A percentile compares a stretch with the other conserved stretches of the same genome.
These are phyloP conservation scores for Tulasnella sp. DNA, from an alignment of 768 basidiomycete genomes.

Conservation along the genomic window DNA sequence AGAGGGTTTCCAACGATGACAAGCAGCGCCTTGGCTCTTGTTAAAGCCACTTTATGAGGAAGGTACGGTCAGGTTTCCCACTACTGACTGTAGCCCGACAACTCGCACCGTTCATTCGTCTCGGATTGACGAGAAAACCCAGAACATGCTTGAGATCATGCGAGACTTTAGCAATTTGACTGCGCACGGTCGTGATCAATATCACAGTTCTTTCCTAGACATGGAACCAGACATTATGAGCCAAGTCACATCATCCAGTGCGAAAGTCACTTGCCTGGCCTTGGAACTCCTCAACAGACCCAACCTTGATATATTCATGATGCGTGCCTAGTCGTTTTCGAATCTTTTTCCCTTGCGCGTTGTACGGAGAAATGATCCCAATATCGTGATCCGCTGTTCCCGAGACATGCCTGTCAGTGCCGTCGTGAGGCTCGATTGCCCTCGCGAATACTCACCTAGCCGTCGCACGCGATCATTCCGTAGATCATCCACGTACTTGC, in stretches of 20 bases:
- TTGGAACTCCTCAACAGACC: slow-evolving; percentile 57
- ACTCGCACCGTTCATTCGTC: slow-evolving; percentile 2
- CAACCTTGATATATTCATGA: slow-evolving; percentile 38
- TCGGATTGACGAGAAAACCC: slow-evolving; percentile 10
- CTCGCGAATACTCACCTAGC: slow-evolving; percentile 11
- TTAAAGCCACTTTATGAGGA: slow-evolving; percentile 3
- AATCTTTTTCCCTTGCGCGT: slow-evolving; percentile 45
- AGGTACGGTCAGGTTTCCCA: slow-evolving; percentile 34
- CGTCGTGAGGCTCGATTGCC: background rate
- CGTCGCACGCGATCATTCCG: slow-evolving; percentile 23
- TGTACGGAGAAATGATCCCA: slow-evolving; percentile 51
- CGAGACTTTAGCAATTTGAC: background rate
- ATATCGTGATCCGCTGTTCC: slow-evolving; percentile 36
- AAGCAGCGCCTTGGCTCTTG: slow-evolving; percentile 9
- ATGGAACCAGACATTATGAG: slow-evolving; percentile 33
- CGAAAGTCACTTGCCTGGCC: slow-evolving; percentile 26
- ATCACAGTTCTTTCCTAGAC: slow-evolving; percentile 3
- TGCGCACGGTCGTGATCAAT: background rate
- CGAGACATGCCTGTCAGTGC: slow-evolving; percentile 16
- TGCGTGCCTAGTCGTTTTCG: slow-evolving; percentile 20
- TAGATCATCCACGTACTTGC: slow-evolving; percentile 33
- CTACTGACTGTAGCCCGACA: slow-evolving; percentile 31
- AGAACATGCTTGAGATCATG: background rate
- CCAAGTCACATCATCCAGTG: slow-evolving; percentile 34
- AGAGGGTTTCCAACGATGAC: slow-evolving; percentile 10